Percentiles rank a stretch among this genome's conserved stretches.
Evolutionary conservation across 2,329 filamentous ascomycete genomes (phyloP).

Genomic region (Trichoderma afroharzianum): DNA sequence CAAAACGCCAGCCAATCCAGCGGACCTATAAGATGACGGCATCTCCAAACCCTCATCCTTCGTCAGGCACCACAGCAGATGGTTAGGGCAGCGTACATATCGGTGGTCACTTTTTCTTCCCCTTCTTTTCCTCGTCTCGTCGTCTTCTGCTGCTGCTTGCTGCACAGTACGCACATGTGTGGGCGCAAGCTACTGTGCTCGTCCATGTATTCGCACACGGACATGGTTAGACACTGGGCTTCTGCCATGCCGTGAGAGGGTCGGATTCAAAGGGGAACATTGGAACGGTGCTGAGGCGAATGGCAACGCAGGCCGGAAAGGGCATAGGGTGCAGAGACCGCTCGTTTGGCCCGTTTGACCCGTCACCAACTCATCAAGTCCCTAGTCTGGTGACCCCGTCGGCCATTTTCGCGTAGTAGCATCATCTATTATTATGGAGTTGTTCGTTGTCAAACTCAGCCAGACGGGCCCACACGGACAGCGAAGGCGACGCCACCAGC

Average conservation of each 20-base stretch:
- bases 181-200: not conserved
- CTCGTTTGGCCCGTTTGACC: slow-evolving; percentile 18
- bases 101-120: not conserved
- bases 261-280: slow-evolving; percentile 3
- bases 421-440: slow-evolving; percentile 18
- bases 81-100: slow-evolving; percentile 13
- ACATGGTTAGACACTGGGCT: not conserved
- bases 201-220: not conserved
- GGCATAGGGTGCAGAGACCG: slow-evolving; percentile 18
- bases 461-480: slow-evolving; percentile 15
- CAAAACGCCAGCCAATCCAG: not conserved
- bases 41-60: slow-evolving; percentile 10
- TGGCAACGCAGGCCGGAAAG: slow-evolving; percentile 9
- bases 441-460: slow-evolving; percentile 19
- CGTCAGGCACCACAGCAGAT: slow-evolving; percentile 19
- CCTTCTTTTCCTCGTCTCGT: not conserved
- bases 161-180: slow-evolving; percentile 4
- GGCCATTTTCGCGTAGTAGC: slow-evolving; percentile 18
- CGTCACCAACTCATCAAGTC: slow-evolving; percentile 18
- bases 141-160: not conserved
- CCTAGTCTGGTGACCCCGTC: slow-evolving; percentile 20
- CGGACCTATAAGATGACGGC: not conserved
- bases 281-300: slow-evolving; percentile 1
- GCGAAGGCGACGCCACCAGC: slow-evolving; percentile 20
- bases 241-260: slow-evolving; percentile 7